Evolutionary conservation across 2,329 filamentous ascomycete species (phyloP), one percentile per base, ranked within the genome.

Genomic region (Torrubiella hemipterigena): DNA sequence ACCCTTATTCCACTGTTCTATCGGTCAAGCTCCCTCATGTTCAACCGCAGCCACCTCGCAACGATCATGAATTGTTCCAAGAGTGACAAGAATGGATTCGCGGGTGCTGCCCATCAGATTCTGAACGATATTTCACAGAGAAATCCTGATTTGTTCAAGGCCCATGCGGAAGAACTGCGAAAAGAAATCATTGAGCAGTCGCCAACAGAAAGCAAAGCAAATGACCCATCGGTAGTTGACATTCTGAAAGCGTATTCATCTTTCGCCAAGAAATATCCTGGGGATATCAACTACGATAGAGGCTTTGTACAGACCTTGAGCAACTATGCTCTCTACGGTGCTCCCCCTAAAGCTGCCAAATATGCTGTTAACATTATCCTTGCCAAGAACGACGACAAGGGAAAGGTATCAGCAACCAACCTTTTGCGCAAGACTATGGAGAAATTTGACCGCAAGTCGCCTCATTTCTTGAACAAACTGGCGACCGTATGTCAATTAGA

Each of bases 201-300:
- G 2, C 91, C 91, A 1, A 77, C 73, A 4, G 65, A 72, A 14
- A 73, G 65, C 13, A 73, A 71, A 31, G 50, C 67, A 2, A 87
- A 87, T 38, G 81, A 89, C 32, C 55, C 73, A 2, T 68, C 73
- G 4, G 78, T 83, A n/a, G 83, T 91, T 10, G 84, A 95, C 46
- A 89, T 89, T 3, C 65, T 98, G 36, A 95, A 93, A 51, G 89
- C 93, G 3, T 95, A 91, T 51, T 82, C 89, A 8, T 85, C 82
- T 3, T 98, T 94, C 51, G 83, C 87, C 2, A 80, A 79, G 47
- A 86, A 80, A 44, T 89, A 93, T 43, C 78, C 89, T 0, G 68
- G 77, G 9, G 87, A 96, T 37, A 73, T 98, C 32, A 82, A 83
- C 1, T 72, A 75, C 36, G 82, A 93, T 38, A 75, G 79, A 34